phyloP scores from a whole-genome alignment of 495 filamentous ascomycete species.

The Echria macrotheca region DNA sequence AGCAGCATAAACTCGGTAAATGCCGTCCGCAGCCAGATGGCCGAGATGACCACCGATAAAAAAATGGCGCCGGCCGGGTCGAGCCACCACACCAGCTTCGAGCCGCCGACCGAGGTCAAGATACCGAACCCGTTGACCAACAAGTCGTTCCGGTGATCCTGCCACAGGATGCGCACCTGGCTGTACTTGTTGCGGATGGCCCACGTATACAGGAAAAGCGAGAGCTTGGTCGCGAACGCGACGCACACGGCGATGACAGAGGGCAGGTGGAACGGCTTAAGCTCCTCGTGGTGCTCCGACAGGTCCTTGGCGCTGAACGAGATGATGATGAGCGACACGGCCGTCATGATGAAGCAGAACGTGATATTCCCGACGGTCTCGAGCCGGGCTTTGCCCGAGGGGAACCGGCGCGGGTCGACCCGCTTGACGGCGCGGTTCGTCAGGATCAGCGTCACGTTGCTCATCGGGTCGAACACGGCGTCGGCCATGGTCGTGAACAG shows the following conservation, averaged over 20 bases:
- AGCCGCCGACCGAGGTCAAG: constrained; percentile 78
- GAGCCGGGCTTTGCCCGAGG: constrained; percentile 87
- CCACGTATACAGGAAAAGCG: constrained; percentile 88
- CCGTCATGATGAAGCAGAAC: constrained; percentile 95
- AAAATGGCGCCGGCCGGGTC: constrained; percentile 90
- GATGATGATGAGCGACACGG: constrained; percentile 86
- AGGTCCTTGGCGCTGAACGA: constrained; percentile 77
- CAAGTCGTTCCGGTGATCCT: constrained; percentile 86
- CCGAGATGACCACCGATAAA: constrained; percentile 67
- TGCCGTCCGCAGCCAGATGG: constrained; percentile 77
- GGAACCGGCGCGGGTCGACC: constrained; percentile 86
- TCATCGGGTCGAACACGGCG: constrained; percentile 89
- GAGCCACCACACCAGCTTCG: constrained; percentile 88
- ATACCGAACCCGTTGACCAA: constrained; percentile 88
- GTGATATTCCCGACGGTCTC: constrained; percentile 95
- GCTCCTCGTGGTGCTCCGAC: constrained; percentile 37
- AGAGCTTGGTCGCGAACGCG: constrained; percentile 79
- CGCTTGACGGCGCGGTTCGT: constrained; percentile 81
- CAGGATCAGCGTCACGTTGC: constrained; percentile 82
- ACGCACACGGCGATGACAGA: constrained; percentile 83
- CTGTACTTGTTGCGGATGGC: constrained; percentile 77
- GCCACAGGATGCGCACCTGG: constrained; percentile 90
- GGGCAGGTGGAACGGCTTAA: constrained; percentile 68
- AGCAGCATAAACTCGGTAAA: constrained; percentile 87
- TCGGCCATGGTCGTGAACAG: constrained; percentile 98